Conservation (phyloP, 192 early-diverging fungal species). For the Rhizophlyctis rosea region DNA sequence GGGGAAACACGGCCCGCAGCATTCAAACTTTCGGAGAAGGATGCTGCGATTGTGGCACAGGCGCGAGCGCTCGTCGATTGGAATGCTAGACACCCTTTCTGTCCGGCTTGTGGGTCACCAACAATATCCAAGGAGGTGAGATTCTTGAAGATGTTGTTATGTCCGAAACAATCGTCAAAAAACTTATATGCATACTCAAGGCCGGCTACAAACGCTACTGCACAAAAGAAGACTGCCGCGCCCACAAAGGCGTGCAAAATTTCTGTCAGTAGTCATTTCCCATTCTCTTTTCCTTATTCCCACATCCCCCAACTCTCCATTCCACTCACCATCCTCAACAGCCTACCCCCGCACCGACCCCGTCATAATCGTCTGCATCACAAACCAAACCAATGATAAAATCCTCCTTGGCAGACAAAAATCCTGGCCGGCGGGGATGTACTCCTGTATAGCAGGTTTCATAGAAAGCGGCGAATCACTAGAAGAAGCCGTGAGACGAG, state of each 20-base stretch:
- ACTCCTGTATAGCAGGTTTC: constrained; percentile 43
- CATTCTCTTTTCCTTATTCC: no score
- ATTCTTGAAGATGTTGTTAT: no score
- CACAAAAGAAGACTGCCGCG: constrained; percentile 20
- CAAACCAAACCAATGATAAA: constrained; percentile 27
- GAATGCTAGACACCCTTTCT: constrained; percentile 45
- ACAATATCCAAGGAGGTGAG: constrained; percentile 18
- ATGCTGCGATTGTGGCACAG: constrained; percentile 38
- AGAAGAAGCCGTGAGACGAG: constrained; percentile 44
- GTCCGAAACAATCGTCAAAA: no score
- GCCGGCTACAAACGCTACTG: constrained; percentile 40
- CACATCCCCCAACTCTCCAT: no score
- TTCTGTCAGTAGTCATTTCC: no score
- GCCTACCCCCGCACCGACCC: constrained; percentile 53
- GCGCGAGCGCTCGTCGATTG: constrained; percentile 48
- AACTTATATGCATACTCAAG: constrained; percentile 7
- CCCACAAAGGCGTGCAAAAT: constrained; percentile 18
- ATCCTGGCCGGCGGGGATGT: constrained; percentile 40
- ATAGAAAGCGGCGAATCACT: constrained; percentile 48
- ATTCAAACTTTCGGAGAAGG: constrained; percentile 8
- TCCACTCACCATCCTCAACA: no score
- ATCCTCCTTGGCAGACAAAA: constrained; percentile 50
- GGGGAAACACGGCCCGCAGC: constrained; percentile 16
- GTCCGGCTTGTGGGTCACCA: constrained; percentile 39
- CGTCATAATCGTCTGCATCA: constrained; percentile 48